Percentiles rank a stretch among this genome's conserved stretches.
Evolutionary conservation across 163 green algal genomes (phyloP).

Genomic region (Volvox carteri): DNA sequence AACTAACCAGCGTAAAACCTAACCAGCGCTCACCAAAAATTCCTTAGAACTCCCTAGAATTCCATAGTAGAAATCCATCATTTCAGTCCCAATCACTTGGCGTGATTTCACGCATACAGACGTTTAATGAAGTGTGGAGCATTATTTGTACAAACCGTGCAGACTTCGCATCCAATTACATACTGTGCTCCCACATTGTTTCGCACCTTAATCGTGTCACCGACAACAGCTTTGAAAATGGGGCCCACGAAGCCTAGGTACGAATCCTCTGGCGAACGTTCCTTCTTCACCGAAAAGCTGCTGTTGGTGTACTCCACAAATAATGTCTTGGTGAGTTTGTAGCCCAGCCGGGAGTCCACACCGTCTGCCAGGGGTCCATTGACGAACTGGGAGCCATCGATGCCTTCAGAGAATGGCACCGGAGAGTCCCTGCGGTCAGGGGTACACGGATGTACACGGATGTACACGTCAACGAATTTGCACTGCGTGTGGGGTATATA

Average conservation of each 20-base stretch:
- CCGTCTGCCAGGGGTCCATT: slow-evolving; percentile 7
- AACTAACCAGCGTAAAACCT: too few species aligned
- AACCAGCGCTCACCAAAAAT: too few species aligned
- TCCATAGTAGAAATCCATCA: too few species aligned
- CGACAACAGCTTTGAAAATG: slow-evolving; percentile 76
- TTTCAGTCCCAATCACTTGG: too few species aligned
- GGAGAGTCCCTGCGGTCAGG: neutral
- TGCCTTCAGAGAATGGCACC: neutral
- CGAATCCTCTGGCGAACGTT: slow-evolving; percentile 65
- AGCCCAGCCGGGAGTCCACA: slow-evolving; percentile 21
- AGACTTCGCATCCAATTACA: too few species aligned
- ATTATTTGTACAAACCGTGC: too few species aligned
- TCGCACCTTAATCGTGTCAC: slow-evolving; percentile 71
- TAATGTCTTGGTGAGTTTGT: slow-evolving; percentile 36
- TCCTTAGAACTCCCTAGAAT: too few species aligned
- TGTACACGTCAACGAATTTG: too few species aligned
- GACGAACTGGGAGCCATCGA: slow-evolving; percentile 62
- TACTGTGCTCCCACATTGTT: too few species aligned
- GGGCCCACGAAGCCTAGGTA: slow-evolving; percentile 86
- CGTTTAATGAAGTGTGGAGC: too few species aligned
- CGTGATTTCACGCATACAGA: too few species aligned
- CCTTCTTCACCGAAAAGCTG: slow-evolving; percentile 75
- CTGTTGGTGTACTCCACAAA: slow-evolving; percentile 86
- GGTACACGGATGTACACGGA: neutral
- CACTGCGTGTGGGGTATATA: too few species aligned